Conservation (phyloP, 2,329 filamentous ascomycete species). For the Diplodia mutila region DNA sequence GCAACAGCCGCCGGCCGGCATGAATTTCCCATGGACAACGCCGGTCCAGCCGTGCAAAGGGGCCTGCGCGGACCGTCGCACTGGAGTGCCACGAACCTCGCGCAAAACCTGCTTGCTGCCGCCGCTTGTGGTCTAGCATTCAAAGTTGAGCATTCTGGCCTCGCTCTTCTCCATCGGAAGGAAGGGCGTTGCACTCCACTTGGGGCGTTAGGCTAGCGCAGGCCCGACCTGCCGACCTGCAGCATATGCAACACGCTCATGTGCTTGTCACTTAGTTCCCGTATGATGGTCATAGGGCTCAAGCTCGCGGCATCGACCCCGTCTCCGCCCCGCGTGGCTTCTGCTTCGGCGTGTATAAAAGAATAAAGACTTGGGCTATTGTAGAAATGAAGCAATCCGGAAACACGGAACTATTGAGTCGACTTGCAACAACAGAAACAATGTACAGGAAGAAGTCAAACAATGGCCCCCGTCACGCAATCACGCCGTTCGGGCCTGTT, state of each 20-base stretch:
- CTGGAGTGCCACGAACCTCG: conserved; percentile 1
- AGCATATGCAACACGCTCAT: conserved; percentile 1
- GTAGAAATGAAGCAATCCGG: not conserved
- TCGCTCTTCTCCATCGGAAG: conserved; percentile 4
- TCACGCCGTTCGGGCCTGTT: not conserved
- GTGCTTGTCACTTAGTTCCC: not conserved
- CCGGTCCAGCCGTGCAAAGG: not conserved
- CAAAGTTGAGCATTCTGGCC: conserved; percentile 15
- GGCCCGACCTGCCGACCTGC: not conserved
- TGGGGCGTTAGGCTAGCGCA: conserved; percentile 16
- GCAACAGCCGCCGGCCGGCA: not conserved
- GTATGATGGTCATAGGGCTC: not conserved
- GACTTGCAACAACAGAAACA: not conserved
- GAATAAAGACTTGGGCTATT: conserved; percentile 9
- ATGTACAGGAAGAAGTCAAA: not conserved
- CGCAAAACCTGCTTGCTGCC: conserved; percentile 2
- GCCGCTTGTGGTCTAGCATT: conserved; percentile 20
- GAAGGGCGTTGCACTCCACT: conserved; percentile 23
- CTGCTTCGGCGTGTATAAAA: not conserved
- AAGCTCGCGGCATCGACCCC: not conserved
- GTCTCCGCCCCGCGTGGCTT: not conserved
- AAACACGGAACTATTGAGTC: not conserved
- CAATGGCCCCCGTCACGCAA: not conserved
- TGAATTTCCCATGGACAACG: not conserved
- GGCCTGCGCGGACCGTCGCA: not conserved